phyloP scores from a whole-genome alignment of 768 basidiomycete genomes.

The Rhizopogon rudus region DNA sequence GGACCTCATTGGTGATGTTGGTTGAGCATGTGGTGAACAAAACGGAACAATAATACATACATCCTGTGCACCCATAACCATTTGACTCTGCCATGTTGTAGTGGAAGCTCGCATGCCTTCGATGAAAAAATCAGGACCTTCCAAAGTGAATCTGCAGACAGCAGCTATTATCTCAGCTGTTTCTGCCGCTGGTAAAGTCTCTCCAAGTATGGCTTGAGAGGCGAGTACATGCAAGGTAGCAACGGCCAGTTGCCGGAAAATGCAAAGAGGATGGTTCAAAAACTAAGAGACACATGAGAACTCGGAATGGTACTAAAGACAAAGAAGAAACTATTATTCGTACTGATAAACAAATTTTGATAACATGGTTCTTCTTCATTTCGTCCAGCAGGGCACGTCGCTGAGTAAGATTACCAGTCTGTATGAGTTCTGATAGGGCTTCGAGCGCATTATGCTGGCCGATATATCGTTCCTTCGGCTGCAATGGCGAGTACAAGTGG shows the following conservation, averaged over 20 bases:
- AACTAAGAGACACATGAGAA: constrained; percentile 7
- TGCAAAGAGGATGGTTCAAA: constrained; percentile 16
- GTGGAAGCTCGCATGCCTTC: constrained; percentile 13
- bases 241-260: constrained; percentile 18
- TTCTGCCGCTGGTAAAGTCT: constrained; percentile 11
- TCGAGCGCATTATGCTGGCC: constrained; percentile 20
- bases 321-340: not conserved
- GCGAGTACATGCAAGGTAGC: constrained; percentile 15
- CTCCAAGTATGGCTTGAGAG: constrained; percentile 18
- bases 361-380: constrained; percentile 14
- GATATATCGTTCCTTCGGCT: constrained; percentile 8
- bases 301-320: not conserved
- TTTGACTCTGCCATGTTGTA: constrained; percentile 6
- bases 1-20: constrained; percentile 4
- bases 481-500: constrained; percentile 8
- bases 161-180: constrained; percentile 19
- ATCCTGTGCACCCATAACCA: not conserved
- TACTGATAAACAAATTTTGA: constrained; percentile 21
- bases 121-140: constrained; percentile 17
- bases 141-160: constrained; percentile 20
- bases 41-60: not conserved
- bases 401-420: constrained; percentile 13
- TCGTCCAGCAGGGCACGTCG: constrained; percentile 19
- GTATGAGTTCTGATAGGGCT: constrained; percentile 15
- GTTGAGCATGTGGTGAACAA: not conserved